Percentiles rank a stretch among this genome's conserved stretches.
phyloP scores from a whole-genome alignment of 176 grass and related monocot genomes.

The Oryza coarctata region DNA sequence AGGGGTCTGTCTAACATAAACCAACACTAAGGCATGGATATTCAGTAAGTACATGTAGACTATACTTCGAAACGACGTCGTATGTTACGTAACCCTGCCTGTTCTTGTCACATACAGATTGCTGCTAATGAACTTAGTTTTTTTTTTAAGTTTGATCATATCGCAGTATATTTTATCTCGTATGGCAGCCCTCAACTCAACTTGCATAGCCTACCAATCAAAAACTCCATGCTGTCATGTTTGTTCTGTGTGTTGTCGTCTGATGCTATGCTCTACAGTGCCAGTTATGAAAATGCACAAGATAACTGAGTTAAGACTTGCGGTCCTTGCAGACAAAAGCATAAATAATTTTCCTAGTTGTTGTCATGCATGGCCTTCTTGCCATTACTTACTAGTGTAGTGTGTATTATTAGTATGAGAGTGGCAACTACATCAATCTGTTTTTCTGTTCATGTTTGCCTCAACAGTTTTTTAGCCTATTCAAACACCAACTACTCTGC shows the following conservation, averaged over 20 bases:
- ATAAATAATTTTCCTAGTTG: conserved; percentile 17
- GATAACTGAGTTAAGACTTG: conserved; percentile 15
- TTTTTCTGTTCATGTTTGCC: background rate
- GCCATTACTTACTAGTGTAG: background rate
- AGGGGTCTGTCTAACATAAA: too few relatives aligned
- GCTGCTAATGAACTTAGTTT: background rate
- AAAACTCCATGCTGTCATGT: conserved; percentile 37
- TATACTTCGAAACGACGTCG: background rate
- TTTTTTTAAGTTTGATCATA: background rate
- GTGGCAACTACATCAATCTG: background rate
- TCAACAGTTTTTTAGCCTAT: background rate
- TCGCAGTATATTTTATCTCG: background rate
- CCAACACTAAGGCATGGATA: background rate
- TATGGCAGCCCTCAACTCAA: conserved; percentile 22
- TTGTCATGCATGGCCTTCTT: background rate
- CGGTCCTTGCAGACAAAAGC: conserved; percentile 7
- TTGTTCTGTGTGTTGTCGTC: conserved; percentile 17
- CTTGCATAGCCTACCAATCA: conserved; percentile 30
- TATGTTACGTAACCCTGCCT: background rate
- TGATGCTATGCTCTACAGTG: conserved; percentile 22
- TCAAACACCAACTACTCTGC: background rate
- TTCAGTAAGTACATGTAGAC: background rate
- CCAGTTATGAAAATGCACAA: background rate
- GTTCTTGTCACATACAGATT: conserved; percentile 10
- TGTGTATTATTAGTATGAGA: background rate